These are phyloP conservation scores for Penicillium frequentans DNA, from an alignment of 2,329 filamentous ascomycete species.

Conservation along the genomic window DNA sequence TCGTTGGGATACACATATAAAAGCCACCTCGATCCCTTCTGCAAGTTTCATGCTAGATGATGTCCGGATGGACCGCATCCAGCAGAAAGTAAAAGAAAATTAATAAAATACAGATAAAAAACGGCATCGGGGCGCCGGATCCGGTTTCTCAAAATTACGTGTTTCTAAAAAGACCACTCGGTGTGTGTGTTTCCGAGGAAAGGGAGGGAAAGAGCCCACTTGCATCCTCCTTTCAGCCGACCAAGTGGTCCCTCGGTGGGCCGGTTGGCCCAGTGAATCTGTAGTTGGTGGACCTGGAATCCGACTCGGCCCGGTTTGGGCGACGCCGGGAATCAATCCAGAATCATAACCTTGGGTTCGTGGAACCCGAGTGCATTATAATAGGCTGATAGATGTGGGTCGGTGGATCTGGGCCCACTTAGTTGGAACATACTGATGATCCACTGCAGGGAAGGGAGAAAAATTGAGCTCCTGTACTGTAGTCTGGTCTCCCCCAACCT, in stretches of 20 bases:
- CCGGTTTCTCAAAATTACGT: constrained; percentile 17
- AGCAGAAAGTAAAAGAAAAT: not conserved
- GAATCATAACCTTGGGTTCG: constrained; percentile 9
- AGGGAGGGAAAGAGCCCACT: constrained; percentile 11
- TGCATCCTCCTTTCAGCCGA: constrained; percentile 15
- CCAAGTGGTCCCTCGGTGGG: not conserved
- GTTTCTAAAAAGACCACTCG: constrained; percentile 23
- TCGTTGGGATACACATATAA: not conserved
- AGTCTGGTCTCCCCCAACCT: not conserved
- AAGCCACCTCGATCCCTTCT: not conserved
- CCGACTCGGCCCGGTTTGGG: constrained; percentile 29
- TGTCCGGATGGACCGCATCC: constrained; percentile 1
- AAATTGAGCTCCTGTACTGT: not conserved
- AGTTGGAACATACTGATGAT: constrained; percentile 22
- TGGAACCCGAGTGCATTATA: constrained; percentile 9
- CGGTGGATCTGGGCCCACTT: constrained; percentile 14
- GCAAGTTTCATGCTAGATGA: constrained; percentile 1
- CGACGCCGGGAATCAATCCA: constrained; percentile 22
- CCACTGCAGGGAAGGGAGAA: constrained; percentile 21
- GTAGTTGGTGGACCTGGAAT: constrained; percentile 25
- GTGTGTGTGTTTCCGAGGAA: constrained; percentile 23
- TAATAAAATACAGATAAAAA: not conserved
- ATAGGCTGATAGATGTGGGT: constrained; percentile 14
- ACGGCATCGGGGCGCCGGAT: constrained; percentile 4
- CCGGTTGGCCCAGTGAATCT: constrained; percentile 25